Evolutionary conservation across 176 grass and related monocot genomes (phyloP).

Genomic region (Eragrostis nindensis): DNA sequence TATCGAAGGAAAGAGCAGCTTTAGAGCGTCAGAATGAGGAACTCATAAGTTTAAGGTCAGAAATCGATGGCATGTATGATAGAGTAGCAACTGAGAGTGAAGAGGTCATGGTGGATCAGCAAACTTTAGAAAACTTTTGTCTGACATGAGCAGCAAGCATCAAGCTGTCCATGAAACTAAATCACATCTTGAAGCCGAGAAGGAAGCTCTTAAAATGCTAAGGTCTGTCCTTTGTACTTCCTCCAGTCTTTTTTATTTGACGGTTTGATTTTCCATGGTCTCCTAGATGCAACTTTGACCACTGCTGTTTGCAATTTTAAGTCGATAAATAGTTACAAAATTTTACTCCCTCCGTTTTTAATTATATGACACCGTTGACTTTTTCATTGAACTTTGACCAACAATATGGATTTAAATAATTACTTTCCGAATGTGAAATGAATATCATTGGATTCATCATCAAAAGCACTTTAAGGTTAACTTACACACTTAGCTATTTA

Average conservation of each 20-base stretch:
- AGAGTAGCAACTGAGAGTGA: conserved; percentile 59
- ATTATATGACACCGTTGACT: too few species aligned
- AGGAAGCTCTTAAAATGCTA: conserved; percentile 84
- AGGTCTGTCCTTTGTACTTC: conserved; percentile 57
- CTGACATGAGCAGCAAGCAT: conserved; percentile 58
- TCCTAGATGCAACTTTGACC: not conserved
- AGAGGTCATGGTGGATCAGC: conserved; percentile 58
- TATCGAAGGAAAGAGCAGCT: conserved; percentile 71
- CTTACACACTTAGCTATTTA: too few species aligned
- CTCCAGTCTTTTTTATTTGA: not conserved
- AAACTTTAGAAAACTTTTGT: conserved; percentile 54
- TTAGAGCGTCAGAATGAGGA: conserved; percentile 56
- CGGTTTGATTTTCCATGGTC: not conserved
- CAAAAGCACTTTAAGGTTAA: too few species aligned
- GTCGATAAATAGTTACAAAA: too few species aligned
- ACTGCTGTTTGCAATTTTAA: not conserved
- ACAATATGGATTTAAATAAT: too few species aligned
- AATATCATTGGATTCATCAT: too few species aligned
- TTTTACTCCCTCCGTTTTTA: too few species aligned
- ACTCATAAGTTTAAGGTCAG: conserved; percentile 61
- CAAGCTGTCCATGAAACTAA: conserved; percentile 74
- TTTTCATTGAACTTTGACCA: too few species aligned
- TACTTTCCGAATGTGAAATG: too few species aligned
- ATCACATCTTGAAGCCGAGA: conserved; percentile 80
- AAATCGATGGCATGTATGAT: conserved; percentile 72